Percentiles rank a stretch among this genome's conserved stretches.
These are phyloP conservation scores for Zygoascus biomembranicola DNA, from an alignment of 805 yeast genomes.

Conservation along the genomic window DNA sequence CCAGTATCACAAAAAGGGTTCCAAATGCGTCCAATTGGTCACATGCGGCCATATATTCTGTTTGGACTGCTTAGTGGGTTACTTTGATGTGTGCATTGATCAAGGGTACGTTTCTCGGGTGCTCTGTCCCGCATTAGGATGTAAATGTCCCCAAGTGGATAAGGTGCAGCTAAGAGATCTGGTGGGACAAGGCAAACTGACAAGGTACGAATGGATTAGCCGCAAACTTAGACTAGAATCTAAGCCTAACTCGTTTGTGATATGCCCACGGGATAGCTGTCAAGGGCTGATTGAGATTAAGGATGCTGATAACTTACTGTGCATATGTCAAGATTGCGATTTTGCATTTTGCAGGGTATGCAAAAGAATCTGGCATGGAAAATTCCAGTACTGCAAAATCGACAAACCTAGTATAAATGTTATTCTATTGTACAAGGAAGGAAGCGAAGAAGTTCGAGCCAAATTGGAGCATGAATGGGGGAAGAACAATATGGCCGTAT, in stretches of 20 bases:
- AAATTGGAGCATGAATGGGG: constrained; percentile 15
- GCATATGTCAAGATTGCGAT: constrained; percentile 17
- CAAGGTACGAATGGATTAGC: constrained; percentile 7
- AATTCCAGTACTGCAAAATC: constrained; percentile 13
- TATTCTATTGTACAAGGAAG: constrained; percentile 12
- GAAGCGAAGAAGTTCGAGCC: constrained; percentile 5
- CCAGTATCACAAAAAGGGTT: constrained; percentile 14
- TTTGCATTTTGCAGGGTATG: constrained; percentile 18
- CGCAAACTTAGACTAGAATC: constrained; percentile 11
- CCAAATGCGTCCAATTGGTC: constrained; percentile 9
- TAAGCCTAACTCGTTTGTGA: constrained; percentile 9
- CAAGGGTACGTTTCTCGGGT: constrained; percentile 17
- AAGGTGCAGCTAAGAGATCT: constrained; percentile 5
- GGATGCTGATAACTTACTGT: constrained; percentile 14
- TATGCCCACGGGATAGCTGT: constrained; percentile 16
- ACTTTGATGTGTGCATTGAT: constrained; percentile 14
- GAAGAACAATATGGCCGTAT: constrained; percentile 11
- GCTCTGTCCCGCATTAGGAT: constrained; percentile 14
- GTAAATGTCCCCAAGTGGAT: constrained; percentile 5
- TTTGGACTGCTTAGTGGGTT: constrained; percentile 12
- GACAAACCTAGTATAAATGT: constrained; percentile 10
- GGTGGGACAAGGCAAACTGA: constrained; percentile 6
- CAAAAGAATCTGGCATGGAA: constrained; percentile 19
- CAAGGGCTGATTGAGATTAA: constrained; percentile 11
- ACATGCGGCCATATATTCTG: constrained; percentile 17